phyloP scores from a whole-genome alignment of 495 filamentous ascomycete species.

The Neurospora sp. region DNA sequence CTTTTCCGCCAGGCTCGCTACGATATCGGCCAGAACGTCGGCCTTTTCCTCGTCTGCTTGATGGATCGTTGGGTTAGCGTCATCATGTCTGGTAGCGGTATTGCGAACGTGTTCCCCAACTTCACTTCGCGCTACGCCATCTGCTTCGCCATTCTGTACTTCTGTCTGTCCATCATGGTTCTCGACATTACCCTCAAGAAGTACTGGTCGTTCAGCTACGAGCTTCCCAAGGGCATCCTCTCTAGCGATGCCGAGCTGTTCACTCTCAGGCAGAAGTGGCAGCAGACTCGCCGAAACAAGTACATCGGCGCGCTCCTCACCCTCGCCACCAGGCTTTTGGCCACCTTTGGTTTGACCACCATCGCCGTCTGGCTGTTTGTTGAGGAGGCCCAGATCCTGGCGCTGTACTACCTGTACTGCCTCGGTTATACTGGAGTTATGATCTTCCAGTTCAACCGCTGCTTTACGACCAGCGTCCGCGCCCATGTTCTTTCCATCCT shows the following conservation, averaged over 20 bases:
- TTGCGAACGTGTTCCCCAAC: conserved; percentile 8
- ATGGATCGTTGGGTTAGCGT: conserved; percentile 25
- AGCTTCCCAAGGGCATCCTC: conserved; percentile 13
- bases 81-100: conserved; percentile 9
- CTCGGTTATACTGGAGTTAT: conserved; percentile 18
- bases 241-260: conserved; percentile 3
- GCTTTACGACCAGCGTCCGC: conserved; percentile 16
- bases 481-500: conserved; percentile 15
- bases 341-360: conserved; percentile 11
- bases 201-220: conserved; percentile 14
- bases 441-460: conserved; percentile 24
- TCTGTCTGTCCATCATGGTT: conserved; percentile 15
- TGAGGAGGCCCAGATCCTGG: conserved; percentile 2
- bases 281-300: conserved; percentile 5
- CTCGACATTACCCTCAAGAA: conserved; percentile 14
- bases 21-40: conserved; percentile 20
- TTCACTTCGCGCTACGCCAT: conserved; percentile 19
- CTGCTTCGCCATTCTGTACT: conserved; percentile 22
- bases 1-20: conserved; percentile 17
- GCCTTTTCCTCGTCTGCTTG: conserved; percentile 20
- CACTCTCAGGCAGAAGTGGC: conserved; percentile 5
- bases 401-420: conserved; percentile 14
- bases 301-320: conserved; percentile 6
- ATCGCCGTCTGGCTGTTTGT: conserved; percentile 16
- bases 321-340: conserved; percentile 6